Evolutionary conservation across 768 basidiomycete species (phyloP), one percentile per base, ranked within the genome.

Genomic region (Inosperma sp.): DNA sequence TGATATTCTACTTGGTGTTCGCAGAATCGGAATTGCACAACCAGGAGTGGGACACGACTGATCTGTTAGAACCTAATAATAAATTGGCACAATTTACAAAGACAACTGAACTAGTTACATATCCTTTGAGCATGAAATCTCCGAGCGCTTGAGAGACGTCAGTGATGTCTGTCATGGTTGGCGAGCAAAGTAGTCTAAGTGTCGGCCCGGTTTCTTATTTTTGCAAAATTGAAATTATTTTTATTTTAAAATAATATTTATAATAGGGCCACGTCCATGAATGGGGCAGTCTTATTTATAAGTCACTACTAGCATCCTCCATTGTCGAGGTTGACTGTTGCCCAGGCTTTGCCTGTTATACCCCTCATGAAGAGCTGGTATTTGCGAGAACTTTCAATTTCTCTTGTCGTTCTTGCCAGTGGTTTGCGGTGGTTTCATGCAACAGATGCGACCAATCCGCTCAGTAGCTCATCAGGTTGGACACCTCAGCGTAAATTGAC

Each of bases 111-210:
- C 3, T 10, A 61, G 72, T 53, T 52, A 86, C 87, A 86, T 86
- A 88, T 57, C 88, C 88, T 65, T 79, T 82, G 56, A 88, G 69
- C 81, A 91, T 81, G 54, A 79, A 84, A 55, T 83, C 78, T 4
- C 85, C 85, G 13, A 90, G 74, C 31, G 69, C 76, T 52, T 68
- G 67, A n/a, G 87, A 80, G 8, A 86, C 75, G 58, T 84, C 77
- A 33, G 72, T 65, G 35, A 81, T 67, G 22, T 69, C 74, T 31
- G 70, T 69, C 82, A 84, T 84, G 23, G 47, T 52, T 33, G 37
- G 45, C 35, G 43, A n/a, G 12, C 40, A 30, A 30, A 42, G 23
- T 30, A 40, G 21, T 17, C 12, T 27, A 17, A 35, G 48, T 56
- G 17, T 13, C 5, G 13, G 17, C 23, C 3, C 14, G 31, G 21